Evolutionary conservation across 2,329 filamentous ascomycete species (phyloP).

Genomic region (Trichoderma cornu-damae): DNA sequence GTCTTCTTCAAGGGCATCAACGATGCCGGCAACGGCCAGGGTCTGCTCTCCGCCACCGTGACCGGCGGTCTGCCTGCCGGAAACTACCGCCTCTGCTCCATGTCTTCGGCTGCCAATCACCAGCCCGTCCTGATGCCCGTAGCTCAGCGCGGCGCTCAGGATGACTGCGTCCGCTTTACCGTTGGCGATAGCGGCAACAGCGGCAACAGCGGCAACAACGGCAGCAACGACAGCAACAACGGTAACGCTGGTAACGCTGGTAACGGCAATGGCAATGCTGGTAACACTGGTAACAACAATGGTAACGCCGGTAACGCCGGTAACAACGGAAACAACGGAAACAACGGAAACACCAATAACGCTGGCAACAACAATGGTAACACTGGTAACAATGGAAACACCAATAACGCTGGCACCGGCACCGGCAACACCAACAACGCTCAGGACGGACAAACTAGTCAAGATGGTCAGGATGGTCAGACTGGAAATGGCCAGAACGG

Average conservation of each 20-base stretch:
- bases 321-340: not conserved
- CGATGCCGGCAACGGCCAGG: constrained; percentile 52
- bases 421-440: not conserved
- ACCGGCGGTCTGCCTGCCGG: constrained; percentile 55
- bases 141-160: constrained; percentile 61
- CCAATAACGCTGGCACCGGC: not conserved
- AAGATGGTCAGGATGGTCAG: constrained; percentile 10
- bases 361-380: not conserved
- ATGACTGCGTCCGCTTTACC: constrained; percentile 59
- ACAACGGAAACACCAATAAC: not conserved
- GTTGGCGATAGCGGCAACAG: constrained; percentile 35
- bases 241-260: constrained; percentile 23
- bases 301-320: not conserved
- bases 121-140: constrained; percentile 63
- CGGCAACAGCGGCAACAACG: constrained; percentile 10
- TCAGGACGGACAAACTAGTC: constrained; percentile 1
- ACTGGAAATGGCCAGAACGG: not conserved
- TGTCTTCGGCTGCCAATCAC: constrained; percentile 59
- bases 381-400: not conserved
- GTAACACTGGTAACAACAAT: constrained; percentile 15
- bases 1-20: constrained; percentile 65
- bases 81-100: constrained; percentile 61
- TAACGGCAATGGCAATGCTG: constrained; percentile 21
- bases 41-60: constrained; percentile 49
- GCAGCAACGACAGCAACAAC: constrained; percentile 19